Evolutionary conservation across 352 stramenopile species (phyloP), one percentile per base, ranked within the genome.

Genomic region (Phytophthora sojae): DNA sequence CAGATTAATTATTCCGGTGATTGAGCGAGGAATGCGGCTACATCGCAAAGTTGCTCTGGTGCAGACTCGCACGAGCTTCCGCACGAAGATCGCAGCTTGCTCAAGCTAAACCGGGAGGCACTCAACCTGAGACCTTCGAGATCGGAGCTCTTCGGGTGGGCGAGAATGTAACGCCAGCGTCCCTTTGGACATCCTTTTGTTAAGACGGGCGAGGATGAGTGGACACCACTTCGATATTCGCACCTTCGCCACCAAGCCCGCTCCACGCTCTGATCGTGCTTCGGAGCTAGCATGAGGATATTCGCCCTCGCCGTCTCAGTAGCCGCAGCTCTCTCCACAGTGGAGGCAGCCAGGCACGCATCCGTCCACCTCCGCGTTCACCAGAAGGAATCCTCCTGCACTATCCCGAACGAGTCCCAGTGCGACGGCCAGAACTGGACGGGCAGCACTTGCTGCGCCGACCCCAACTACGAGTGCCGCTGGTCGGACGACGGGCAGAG

Each of bases 341-440:
- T 21, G n/a, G 42, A 23, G 6, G 2, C 42, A 15, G 6, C 17
- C 15, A 49, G 3, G 6, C 42, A 23, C 8, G 15, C 15, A 23
- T 49, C 42, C 21, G 17, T 49, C 42, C 42, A 19, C 42, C 42
- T 49, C 2, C 42, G 42, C 6, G 0, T 49, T 17, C 42, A 49
- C 39, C 21, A 21, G 39, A 49, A 49, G 15, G 42, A 44, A 2
- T 15, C 21, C 9, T 47, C 52, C 5, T 80, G 73, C 57, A 80
- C 69, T 21, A 77, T 80, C 57, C 58, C 51, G 4, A 76, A 73
- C 42, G 65, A 81, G 45, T 80, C 73, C 3, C 73, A 80, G 39
- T 80, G 73, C n/a, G 45, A 76, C 21, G 64, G 69, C 6, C 64
- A 81, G 50, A 77, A 80, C 75, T 82, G 75, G 75, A 71, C 67